Percentiles rank a stretch among this genome's conserved stretches.
Evolutionary conservation across 352 stramenopile species (phyloP).

Genomic region (Phytophthora fragariaefolia): DNA sequence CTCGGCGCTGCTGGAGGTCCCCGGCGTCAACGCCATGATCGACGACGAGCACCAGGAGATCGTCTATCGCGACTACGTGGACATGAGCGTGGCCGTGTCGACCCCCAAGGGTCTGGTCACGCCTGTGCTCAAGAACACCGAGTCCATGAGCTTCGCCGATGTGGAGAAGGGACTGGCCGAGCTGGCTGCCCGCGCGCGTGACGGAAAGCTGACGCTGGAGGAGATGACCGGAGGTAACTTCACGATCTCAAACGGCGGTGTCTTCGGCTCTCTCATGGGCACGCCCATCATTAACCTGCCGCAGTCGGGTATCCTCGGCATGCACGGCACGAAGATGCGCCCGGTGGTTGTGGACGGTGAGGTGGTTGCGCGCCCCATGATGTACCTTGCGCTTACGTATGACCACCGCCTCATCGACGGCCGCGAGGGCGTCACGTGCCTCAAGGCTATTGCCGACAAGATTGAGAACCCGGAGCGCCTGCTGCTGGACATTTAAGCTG

Average conservation of each 20-base stretch:
- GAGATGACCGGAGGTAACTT: slow-evolving; percentile 85
- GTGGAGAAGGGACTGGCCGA: slow-evolving; percentile 97
- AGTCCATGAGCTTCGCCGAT: slow-evolving; percentile 98
- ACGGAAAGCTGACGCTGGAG: slow-evolving; percentile 79
- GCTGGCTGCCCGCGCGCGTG: slow-evolving; percentile 85
- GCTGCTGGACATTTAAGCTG: slow-evolving; percentile 94
- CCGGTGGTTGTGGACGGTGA: slow-evolving; percentile 95
- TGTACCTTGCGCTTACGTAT: slow-evolving; percentile 99
- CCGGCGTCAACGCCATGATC: slow-evolving; percentile 98
- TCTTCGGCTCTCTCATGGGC: slow-evolving; percentile 94
- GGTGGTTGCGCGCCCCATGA: slow-evolving; percentile 98
- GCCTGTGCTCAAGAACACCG: slow-evolving; percentile 97
- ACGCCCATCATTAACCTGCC: slow-evolving; percentile 99
- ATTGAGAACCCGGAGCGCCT: slow-evolving; percentile 96
- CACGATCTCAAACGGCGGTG: slow-evolving; percentile 98
- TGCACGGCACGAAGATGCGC: slow-evolving; percentile 99
- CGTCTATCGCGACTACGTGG: slow-evolving; percentile 98
- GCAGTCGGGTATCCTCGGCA: slow-evolving; percentile 98
- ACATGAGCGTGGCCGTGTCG: slow-evolving; percentile 98
- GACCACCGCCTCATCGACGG: slow-evolving; percentile 99
- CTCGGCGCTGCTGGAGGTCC: slow-evolving; percentile 92
- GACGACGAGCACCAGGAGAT: slow-evolving; percentile 98
- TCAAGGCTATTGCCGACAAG: slow-evolving; percentile 98
- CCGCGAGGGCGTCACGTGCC: slow-evolving; percentile 98
- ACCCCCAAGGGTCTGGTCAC: slow-evolving; percentile 97